Evolutionary conservation across 768 basidiomycete species (phyloP), one percentile per base, ranked within the genome.

Genomic region (Trametes elegans): DNA sequence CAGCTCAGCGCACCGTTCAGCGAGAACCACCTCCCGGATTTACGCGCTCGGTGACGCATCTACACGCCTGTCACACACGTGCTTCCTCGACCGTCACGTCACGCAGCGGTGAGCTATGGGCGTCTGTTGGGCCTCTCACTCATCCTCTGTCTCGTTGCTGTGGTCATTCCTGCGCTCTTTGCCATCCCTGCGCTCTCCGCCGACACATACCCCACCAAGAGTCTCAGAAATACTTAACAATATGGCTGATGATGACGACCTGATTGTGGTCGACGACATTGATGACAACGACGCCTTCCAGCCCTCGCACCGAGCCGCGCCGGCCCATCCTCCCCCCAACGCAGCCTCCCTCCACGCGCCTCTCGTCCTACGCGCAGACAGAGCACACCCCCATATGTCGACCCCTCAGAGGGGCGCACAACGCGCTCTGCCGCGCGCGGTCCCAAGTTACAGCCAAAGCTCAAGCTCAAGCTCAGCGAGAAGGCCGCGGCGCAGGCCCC

Each of bases 391-490:
- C 48, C 59, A 6, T 59, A 53, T 40, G 47, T 62, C 29, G 65
- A 66, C 38, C 55, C 59, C 46, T 50, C 57, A 0, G 67, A 62
- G 38, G 58, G 55, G 8, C 61, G 68, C 18, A 59, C 62, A 14
- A 68, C 67, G 36, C 61, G 67, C 28, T 62, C 62, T 16, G 53
- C 66, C 14, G 50, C 62, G 26, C 59, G 51, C 14, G 58, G 61
- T n/a, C 44, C 60, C 13, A 63, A 62, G 60, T 49, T 60, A 6
- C 64, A 64, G 61, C 89, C 91, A 6, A 94, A 92, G 69, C 79
- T 94, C 31, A 94, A 93, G 68, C 82, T 94, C 47, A 93, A 93
- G 72, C 73, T 94, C 64, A 87, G 89, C 68, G 91, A 90, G 55
- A 90, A 88, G 64, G 83, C 87, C 3, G 88, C 84, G 7, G 82